A percentile compares a stretch with the other conserved stretches of the same genome.
Conservation (phyloP, 768 basidiomycete species). For the Trametopsis cervina region DNA sequence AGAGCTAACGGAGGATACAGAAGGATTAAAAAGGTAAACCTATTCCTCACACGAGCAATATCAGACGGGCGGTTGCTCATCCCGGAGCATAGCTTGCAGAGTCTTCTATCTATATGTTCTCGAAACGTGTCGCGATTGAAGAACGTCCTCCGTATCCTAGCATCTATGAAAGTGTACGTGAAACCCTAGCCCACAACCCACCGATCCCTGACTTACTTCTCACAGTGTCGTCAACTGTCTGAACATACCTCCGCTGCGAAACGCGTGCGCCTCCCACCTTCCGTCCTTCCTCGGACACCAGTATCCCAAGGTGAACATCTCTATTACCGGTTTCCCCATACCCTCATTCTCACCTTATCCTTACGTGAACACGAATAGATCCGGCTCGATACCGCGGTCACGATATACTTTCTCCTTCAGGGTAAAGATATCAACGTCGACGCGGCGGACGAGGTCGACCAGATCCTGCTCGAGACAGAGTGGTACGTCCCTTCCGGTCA, state of each 20-base stretch:
- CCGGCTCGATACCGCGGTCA: conserved; percentile 75
- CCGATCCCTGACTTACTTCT: neutral
- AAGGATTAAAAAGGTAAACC: conserved; percentile 48
- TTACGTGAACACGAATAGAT: conserved; percentile 41
- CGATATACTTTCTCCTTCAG: conserved; percentile 73
- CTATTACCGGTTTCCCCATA: neutral
- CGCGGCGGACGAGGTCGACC: conserved; percentile 53
- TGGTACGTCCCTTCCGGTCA: conserved; percentile 45
- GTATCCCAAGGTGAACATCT: conserved; percentile 60
- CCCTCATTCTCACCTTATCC: neutral
- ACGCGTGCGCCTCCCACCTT: conserved; percentile 38
- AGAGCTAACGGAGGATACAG: conserved; percentile 36
- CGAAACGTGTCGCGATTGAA: conserved; percentile 66
- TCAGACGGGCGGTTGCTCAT: neutral
- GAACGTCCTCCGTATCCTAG: conserved; percentile 73
- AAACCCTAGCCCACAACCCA: neutral
- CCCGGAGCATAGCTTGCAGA: conserved; percentile 34
- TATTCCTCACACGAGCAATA: too few species aligned
- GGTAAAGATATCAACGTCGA: conserved; percentile 59
- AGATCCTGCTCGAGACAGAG: conserved; percentile 71
- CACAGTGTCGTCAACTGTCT: conserved; percentile 63
- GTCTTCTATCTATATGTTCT: conserved; percentile 48
- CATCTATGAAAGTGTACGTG: conserved; percentile 79
- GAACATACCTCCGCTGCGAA: conserved; percentile 39
- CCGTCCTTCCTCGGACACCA: conserved; percentile 64